phyloP scores from a whole-genome alignment of 225 moss, liverwort and hornwort genomes.

The Anthoceros angustus region DNA sequence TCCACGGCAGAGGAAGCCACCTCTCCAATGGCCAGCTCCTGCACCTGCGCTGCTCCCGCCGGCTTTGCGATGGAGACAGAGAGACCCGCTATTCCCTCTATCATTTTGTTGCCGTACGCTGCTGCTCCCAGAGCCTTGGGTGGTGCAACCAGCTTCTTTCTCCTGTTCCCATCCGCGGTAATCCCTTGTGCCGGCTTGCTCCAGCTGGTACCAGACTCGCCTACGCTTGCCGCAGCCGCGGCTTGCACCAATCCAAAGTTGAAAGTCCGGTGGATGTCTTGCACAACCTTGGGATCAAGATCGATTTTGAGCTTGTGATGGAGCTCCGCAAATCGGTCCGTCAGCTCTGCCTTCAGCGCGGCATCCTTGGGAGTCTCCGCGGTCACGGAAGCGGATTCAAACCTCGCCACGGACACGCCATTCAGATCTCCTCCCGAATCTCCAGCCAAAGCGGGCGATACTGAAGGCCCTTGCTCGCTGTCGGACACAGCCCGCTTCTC shows the following conservation, averaged over 20 bases:
- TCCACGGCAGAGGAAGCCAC: not conserved
- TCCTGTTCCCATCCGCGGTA: not conserved
- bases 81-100: not conserved
- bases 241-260: constrained; percentile 2
- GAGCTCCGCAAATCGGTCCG: not conserved
- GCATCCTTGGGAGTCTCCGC: not conserved
- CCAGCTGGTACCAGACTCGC: not conserved
- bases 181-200: not conserved
- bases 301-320: constrained; percentile 2
- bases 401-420: not conserved
- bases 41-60: not conserved
- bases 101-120: not conserved
- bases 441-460: not conserved
- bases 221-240: not conserved
- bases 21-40: not conserved
- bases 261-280: constrained; percentile 1
- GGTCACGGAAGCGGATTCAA: not conserved
- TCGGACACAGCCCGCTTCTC: no score
- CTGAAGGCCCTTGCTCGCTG: no score
- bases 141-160: not conserved
- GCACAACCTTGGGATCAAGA: constrained; percentile 1
- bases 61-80: not conserved
- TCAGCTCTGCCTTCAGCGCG: not conserved
- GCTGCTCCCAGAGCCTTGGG: not conserved
- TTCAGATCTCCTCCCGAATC: not conserved